phyloP scores from a whole-genome alignment of 805 yeast genomes.

The Starmerella sirachaensis region DNA sequence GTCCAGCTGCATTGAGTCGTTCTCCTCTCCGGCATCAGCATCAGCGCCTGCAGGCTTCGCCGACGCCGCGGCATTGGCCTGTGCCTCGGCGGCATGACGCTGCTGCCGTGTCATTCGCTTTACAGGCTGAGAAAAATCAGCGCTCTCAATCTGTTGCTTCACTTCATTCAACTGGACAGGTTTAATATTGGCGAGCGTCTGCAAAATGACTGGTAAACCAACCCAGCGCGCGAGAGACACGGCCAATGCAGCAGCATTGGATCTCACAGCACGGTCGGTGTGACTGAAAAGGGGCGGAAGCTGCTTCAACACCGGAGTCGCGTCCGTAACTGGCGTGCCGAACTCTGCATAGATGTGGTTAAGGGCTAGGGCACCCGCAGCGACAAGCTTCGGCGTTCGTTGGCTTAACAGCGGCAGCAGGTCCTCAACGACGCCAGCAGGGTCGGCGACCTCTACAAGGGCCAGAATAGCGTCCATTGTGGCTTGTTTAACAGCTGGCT shows the following conservation, averaged over 20 bases:
- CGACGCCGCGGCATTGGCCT: background rate
- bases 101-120: constrained; percentile 13
- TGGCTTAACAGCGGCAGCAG: constrained; percentile 44
- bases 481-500: constrained; percentile 60
- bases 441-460: constrained; percentile 57
- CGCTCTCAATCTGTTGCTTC: constrained; percentile 49
- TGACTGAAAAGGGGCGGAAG: constrained; percentile 67
- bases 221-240: constrained; percentile 64
- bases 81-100: constrained; percentile 4
- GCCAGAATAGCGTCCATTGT: constrained; percentile 50
- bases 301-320: constrained; percentile 43
- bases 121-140: constrained; percentile 21
- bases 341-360: constrained; percentile 43
- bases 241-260: constrained; percentile 58
- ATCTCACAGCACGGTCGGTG: constrained; percentile 76
- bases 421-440: constrained; percentile 43
- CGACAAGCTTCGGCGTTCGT: constrained; percentile 60
- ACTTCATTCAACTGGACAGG: constrained; percentile 88
- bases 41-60: constrained; percentile 1
- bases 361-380: constrained; percentile 51
- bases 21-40: background rate
- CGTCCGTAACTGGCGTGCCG: constrained; percentile 52
- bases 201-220: constrained; percentile 47
- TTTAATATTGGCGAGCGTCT: constrained; percentile 54
- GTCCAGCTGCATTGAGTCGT: background rate